These are phyloP conservation scores for Entoloma clypeatum DNA, from an alignment of 1,284 basidiomycete species.

Conservation along the genomic window DNA sequence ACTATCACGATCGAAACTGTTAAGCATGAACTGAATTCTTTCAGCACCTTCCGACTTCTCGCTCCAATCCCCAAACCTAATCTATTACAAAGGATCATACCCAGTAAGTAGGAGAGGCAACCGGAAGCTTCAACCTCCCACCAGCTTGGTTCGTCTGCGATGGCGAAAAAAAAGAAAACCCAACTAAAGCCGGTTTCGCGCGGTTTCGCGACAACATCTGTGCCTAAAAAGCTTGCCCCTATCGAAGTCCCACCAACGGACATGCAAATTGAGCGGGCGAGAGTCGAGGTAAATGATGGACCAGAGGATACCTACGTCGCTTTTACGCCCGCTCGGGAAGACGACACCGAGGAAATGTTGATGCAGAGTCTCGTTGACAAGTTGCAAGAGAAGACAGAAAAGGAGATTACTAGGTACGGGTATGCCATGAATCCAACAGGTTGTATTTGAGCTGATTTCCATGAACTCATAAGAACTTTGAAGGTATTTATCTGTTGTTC, in stretches of 20 bases:
- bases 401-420: conserved; percentile 74
- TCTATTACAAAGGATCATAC: neutral
- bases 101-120: conserved; percentile 10
- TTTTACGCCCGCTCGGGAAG: conserved; percentile 14
- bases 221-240: conserved; percentile 71
- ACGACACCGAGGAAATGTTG: conserved; percentile 47
- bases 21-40: no score
- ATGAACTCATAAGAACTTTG: conserved; percentile 31
- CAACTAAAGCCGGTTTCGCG: conserved; percentile 72
- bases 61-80: conserved; percentile 1
- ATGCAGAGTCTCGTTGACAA: conserved; percentile 74
- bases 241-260: conserved; percentile 28
- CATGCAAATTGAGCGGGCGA: conserved; percentile 14
- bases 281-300: conserved; percentile 5
- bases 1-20: conserved; percentile 8
- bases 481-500: conserved; percentile 34
- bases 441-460: conserved; percentile 1
- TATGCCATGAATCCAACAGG: conserved; percentile 42
- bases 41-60: conserved; percentile 2
- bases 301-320: conserved; percentile 11
- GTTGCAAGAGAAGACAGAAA: conserved; percentile 85
- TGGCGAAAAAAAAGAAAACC: conserved; percentile 88
- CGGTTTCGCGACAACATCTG: conserved; percentile 87
- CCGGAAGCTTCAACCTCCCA: conserved; percentile 11
- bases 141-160: conserved; percentile 31